These are phyloP conservation scores for Persicaria maculosa DNA, from an alignment of 148 eudicot species.

Conservation along the genomic window DNA sequence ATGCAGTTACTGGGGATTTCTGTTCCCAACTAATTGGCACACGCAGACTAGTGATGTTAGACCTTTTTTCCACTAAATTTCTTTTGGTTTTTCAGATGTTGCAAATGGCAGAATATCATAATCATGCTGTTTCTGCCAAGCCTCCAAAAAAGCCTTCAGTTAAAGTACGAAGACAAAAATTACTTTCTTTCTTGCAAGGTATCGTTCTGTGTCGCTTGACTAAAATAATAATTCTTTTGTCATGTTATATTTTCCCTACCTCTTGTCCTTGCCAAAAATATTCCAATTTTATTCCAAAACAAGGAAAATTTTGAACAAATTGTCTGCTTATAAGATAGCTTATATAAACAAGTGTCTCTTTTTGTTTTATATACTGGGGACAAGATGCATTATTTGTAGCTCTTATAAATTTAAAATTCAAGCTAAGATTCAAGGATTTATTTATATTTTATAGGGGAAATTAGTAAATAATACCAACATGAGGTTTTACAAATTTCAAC, in stretches of 20 bases:
- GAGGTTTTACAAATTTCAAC: too few relatives aligned
- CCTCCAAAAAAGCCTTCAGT: conserved; percentile 75
- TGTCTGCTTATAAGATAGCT: neutral
- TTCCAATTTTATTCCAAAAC: neutral
- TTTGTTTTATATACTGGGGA: neutral
- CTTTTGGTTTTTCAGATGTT: conserved; percentile 60
- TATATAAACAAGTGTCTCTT: neutral
- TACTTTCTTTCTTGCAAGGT: conserved; percentile 90
- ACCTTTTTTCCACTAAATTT: conserved; percentile 13
- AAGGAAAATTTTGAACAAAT: neutral
- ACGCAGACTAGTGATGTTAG: neutral
- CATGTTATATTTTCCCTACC: neutral
- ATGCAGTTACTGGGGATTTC: neutral
- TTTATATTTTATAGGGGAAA: neutral
- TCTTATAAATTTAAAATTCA: neutral
- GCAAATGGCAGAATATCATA: conserved; percentile 89
- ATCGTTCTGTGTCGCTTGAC: conserved; percentile 13
- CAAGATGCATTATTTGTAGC: neutral
- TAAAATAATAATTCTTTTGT: neutral
- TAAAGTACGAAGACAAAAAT: conserved; percentile 81
- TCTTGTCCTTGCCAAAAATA: neutral
- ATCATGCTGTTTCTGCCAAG: conserved; percentile 52
- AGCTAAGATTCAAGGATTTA: neutral
- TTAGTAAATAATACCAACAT: too few relatives aligned
- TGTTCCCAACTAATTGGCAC: neutral